Percentiles rank a stretch among this genome's conserved stretches.
phyloP scores from a whole-genome alignment of 208 protist species.

The Trypanosoma platydactyli region DNA sequence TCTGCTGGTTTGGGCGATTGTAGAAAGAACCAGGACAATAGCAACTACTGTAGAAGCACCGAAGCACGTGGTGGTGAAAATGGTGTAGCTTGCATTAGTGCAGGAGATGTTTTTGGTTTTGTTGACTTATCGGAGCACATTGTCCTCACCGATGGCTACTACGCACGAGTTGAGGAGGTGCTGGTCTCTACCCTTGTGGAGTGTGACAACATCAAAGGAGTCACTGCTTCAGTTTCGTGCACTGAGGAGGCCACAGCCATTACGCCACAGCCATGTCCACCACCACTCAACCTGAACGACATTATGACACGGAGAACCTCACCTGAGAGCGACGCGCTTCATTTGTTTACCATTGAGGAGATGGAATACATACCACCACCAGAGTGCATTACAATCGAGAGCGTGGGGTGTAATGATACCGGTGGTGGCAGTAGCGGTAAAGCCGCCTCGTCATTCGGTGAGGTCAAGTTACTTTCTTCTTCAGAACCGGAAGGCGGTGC shows the following conservation, averaged over 20 bases:
- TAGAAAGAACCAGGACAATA: background rate
- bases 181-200: constrained; percentile 26
- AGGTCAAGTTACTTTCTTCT: background rate
- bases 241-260: background rate
- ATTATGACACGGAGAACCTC: background rate
- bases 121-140: constrained; percentile 57
- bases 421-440: background rate
- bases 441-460: background rate
- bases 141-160: constrained; percentile 51
- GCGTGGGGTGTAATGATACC: background rate
- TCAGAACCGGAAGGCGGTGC: background rate
- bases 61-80: background rate
- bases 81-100: constrained; percentile 5
- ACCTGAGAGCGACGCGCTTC: background rate
- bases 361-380: constrained; percentile 41
- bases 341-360: constrained; percentile 41
- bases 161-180: constrained; percentile 35
- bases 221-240: background rate
- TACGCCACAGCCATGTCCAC: too few relatives aligned
- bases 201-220: background rate
- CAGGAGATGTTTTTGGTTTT: background rate
- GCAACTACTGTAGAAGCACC: too few relatives aligned
- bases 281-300: background rate
- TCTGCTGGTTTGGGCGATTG: too few relatives aligned
- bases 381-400: constrained; percentile 42